Percentiles rank a stretch among this genome's conserved stretches.
phyloP scores from a whole-genome alignment of 371 early-diverging fungal genomes.

The Apophysomyces ossiformis region DNA sequence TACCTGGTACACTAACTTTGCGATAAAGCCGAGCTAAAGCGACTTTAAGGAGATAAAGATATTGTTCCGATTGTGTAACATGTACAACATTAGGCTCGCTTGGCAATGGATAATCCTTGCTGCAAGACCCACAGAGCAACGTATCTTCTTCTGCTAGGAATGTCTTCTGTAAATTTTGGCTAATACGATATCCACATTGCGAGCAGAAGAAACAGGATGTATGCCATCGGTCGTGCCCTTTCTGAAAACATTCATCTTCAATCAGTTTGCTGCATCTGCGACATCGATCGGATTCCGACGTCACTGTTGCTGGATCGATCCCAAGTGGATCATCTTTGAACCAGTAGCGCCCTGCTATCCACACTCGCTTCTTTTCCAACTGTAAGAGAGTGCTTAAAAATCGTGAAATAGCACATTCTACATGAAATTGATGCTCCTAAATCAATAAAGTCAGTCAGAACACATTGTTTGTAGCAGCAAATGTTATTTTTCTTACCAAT shows the following conservation, averaged over 20 bases:
- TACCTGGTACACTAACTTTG: slow-evolving; percentile 57
- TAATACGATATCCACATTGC: slow-evolving; percentile 58
- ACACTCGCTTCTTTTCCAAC: slow-evolving; percentile 58
- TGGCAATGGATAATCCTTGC: slow-evolving; percentile 16
- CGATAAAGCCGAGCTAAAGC: slow-evolving; percentile 76
- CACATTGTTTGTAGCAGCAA: no score
- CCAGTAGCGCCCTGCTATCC: slow-evolving; percentile 49
- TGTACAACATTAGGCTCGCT: slow-evolving; percentile 56
- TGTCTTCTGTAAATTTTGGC: slow-evolving; percentile 51
- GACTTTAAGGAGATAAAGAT: slow-evolving; percentile 77
- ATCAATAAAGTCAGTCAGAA: no score
- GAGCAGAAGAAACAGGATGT: slow-evolving; percentile 71
- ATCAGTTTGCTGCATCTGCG: slow-evolving; percentile 67
- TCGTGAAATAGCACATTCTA: slow-evolving; percentile 47
- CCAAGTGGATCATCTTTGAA: slow-evolving; percentile 38
- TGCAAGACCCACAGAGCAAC: slow-evolving; percentile 47
- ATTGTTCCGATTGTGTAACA: slow-evolving; percentile 85
- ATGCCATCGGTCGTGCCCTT: slow-evolving; percentile 72
- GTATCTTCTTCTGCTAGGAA: slow-evolving; percentile 49
- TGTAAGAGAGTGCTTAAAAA: slow-evolving; percentile 63
- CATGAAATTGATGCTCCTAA: slow-evolving; percentile 36
- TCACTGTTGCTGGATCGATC: neutral
- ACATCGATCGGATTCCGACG: slow-evolving; percentile 70
- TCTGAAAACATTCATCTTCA: slow-evolving; percentile 81
- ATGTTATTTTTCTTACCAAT: slow-evolving; percentile 59